Evolutionary conservation across 2,329 filamentous ascomycete species (phyloP), one percentile per base, ranked within the genome.

Genomic region (Claviceps purpurea): DNA sequence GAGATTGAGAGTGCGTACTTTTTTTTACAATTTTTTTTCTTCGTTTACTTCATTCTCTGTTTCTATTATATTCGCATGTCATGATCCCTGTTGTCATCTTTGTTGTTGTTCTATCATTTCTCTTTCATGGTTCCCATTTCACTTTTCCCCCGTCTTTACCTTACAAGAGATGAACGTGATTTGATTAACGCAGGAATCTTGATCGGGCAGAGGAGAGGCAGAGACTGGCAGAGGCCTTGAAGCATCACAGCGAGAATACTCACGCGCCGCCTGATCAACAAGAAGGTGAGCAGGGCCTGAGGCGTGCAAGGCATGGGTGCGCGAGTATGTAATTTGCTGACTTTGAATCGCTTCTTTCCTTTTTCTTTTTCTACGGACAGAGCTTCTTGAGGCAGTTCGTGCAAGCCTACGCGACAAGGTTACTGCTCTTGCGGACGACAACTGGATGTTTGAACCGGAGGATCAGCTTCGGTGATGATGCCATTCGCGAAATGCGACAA

Each of bases 361-460:
- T 18, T 45, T 34, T 45, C n/a, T 46, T 38, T 1, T 22, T 34
- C n/a, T 8, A 22, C 20, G 44, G 22, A 46, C 37, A 82, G 86
- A 89, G 65, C 74, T 90, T 3, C 72, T 89, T 26, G 81, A 85
- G 56, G 76, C 81, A 22, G 77, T 89, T 47, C 78, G 80, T 56
- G 77, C 81, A 38, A 89, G 84, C 64, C 70, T 94, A 51, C 75
- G 80, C 58, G 79, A 79, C 54, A 88, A 89, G 64, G 84, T 89
- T 2, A 77, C 79, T 16, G 81, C 83, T 14, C 69, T 95, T 49
- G 78, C 86, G 22, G 86, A 93, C 49, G 89, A 95, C 62, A 86
- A 84, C 60, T 95, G 89, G 89, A 94, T 95, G 84, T 95, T 86
- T 68, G 87, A 90, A 65, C 73, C 79, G 2, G 85, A 88, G 59